A percentile compares a stretch with the other conserved stretches of the same genome.
These are phyloP conservation scores for Mucor lusitanicus DNA, from an alignment of 371 early-diverging fungal genomes.

Conservation along the genomic window DNA sequence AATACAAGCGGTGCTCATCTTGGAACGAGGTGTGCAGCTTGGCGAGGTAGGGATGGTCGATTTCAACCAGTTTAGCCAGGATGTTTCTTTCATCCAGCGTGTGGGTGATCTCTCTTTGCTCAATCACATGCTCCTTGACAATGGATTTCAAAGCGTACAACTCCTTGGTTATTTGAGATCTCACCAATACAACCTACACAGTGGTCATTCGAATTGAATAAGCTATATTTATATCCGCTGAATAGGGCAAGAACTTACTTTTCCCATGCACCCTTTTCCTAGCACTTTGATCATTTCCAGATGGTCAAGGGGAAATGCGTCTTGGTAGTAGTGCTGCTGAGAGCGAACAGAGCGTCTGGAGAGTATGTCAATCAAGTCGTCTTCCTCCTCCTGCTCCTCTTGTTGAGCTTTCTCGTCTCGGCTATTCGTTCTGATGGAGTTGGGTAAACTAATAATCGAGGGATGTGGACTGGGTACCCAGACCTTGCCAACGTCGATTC, in stretches of 20 bases:
- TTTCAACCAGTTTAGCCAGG: conserved; percentile 38
- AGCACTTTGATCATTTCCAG: conserved; percentile 69
- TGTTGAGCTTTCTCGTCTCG: conserved; percentile 2
- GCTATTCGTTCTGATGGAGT: not conserved
- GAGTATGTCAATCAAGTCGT: not conserved
- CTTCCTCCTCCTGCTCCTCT: conserved; percentile 11
- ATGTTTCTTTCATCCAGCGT: conserved; percentile 52
- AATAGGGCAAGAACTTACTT: conserved; percentile 52
- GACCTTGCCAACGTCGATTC: conserved; percentile 7
- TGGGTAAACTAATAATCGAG: conserved; percentile 12
- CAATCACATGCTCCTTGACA: conserved; percentile 90
- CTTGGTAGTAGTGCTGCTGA: not conserved
- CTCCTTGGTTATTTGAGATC: conserved; percentile 46
- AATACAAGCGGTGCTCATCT: conserved; percentile 86
- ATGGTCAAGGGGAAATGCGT: conserved; percentile 45
- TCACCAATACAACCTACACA: conserved; percentile 83
- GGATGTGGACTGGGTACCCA: conserved; percentile 21
- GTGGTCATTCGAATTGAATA: not conserved
- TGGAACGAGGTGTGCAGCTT: conserved; percentile 94
- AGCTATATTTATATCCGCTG: not conserved
- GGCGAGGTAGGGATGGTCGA: conserved; percentile 90
- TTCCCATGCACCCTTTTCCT: conserved; percentile 80
- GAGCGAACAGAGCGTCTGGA: not conserved
- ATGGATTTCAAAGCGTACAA: conserved; percentile 95
- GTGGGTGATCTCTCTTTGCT: conserved; percentile 88